Evolutionary conservation across 1,284 basidiomycete species (phyloP), one percentile per base, ranked within the genome.

Genomic region (Xerocomus minutiporus): DNA sequence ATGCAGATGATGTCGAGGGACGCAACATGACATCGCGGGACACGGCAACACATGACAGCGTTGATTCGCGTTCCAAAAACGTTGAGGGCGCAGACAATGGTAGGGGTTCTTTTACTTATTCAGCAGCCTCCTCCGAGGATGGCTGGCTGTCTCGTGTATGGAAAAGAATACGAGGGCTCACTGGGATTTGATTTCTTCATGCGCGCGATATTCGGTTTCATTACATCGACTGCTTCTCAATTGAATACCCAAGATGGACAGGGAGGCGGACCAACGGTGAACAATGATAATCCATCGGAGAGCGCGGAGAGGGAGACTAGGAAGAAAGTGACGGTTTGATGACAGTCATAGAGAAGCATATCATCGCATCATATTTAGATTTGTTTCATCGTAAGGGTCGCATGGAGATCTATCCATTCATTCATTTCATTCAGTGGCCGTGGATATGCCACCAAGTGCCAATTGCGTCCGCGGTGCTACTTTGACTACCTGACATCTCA

Each of bases 1-100:
- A 91, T 64, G 94, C 91, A n/a, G 92, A 96, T 68, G 93, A 96
- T 61, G 80, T 92, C 17, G 93, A 95, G 72, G 91, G 90, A 53
- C 79, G 79, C 58, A 68, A 70, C 35, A 60, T 66, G 53, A 58
- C 58, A 35, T 43, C 48, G 26, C 59, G 60, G 48, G 63, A 62
- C 53, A 56, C 61, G 41, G 48, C 62, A 35, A 46, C 54, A 51
- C 52, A 59, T 38, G 56, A 55, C 53, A 59, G 62, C 49, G 47
- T 29, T 31, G 61, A 56, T 28, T 57, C 71, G 45, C 59, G 62
- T 49, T 49, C 57, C 45, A 53, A 59, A 47, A 53, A 63, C 28
- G 62, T 64, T 45, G 67, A 70, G 50, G 61, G 64, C 43, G 54
- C 59, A 67, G 72, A 66, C 70, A 85, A 89, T 68, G 88, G 88